Evolutionary conservation across 768 basidiomycete genomes (phyloP).

Genomic region (Serendipita indica): DNA sequence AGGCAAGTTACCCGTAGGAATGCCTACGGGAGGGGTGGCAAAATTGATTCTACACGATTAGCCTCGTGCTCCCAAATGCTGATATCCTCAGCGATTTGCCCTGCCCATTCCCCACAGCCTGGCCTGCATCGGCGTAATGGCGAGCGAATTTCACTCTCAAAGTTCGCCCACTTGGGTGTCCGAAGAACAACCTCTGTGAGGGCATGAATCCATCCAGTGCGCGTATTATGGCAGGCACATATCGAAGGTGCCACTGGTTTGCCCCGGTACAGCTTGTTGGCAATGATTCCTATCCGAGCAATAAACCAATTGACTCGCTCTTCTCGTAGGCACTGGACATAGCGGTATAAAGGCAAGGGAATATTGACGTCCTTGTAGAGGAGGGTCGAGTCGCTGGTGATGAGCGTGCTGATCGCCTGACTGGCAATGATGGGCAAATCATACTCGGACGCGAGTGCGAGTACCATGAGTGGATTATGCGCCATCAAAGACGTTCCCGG

Average conservation of each 20-base stretch:
- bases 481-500: background rate
- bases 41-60: background rate
- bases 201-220: background rate
- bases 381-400: background rate
- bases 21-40: too few species aligned
- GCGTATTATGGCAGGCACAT: background rate
- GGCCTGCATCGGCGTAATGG: background rate
- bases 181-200: background rate
- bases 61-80: constrained; percentile 1
- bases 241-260: background rate
- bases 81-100: constrained; percentile 1
- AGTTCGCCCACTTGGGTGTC: background rate
- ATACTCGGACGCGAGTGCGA: background rate
- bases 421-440: background rate
- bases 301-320: background rate
- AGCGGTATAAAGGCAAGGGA: background rate
- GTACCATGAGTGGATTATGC: background rate
- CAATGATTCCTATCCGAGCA: background rate
- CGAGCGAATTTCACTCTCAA: background rate
- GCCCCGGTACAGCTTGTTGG: background rate
- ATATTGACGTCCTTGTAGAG: constrained; percentile 4
- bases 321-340: background rate
- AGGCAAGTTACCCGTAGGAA: too few species aligned
- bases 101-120: background rate
- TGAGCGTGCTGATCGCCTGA: background rate